Conservation (phyloP, 2,329 filamentous ascomycete genomes). For the Colletotrichum musicola region DNA sequence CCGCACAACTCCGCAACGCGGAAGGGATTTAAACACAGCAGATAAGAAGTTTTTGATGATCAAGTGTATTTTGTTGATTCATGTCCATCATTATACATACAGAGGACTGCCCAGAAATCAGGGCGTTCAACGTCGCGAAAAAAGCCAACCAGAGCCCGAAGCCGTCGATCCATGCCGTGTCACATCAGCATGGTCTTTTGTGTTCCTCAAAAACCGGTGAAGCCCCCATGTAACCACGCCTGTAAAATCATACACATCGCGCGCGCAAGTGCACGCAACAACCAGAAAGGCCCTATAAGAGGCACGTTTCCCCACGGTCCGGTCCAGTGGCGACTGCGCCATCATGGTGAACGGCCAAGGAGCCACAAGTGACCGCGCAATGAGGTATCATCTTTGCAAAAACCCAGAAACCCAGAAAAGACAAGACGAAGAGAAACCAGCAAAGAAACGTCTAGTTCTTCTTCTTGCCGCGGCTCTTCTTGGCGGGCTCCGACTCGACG, state of each 20-base stretch:
- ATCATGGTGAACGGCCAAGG: background rate
- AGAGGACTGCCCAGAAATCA: slow-evolving; percentile 7
- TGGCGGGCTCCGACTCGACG: slow-evolving; percentile 66
- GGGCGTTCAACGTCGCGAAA: slow-evolving; percentile 12
- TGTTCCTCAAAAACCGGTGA: slow-evolving; percentile 30
- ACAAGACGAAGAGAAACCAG: slow-evolving; percentile 22
- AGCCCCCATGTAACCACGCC: slow-evolving; percentile 29
- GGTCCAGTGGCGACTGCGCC: slow-evolving; percentile 9
- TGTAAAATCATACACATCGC: slow-evolving; percentile 36
- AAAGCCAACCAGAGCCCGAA: slow-evolving; percentile 29
- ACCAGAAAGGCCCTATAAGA: slow-evolving; percentile 17
- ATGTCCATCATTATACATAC: slow-evolving; percentile 42
- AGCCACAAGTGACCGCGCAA: slow-evolving; percentile 25
- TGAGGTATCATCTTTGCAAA: slow-evolving; percentile 41
- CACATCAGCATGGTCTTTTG: slow-evolving; percentile 22
- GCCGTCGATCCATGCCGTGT: slow-evolving; percentile 27
- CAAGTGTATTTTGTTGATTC: slow-evolving; percentile 32
- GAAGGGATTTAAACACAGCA: no score
- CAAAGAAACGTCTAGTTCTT: slow-evolving; percentile 33
- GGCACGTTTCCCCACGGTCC: slow-evolving; percentile 8
- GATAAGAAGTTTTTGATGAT: background rate
- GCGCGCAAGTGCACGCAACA: slow-evolving; percentile 9
- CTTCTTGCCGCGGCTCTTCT: slow-evolving; percentile 53
- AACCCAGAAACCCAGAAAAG: slow-evolving; percentile 37
- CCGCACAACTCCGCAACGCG: no score